Percentiles rank a stretch among this genome's conserved stretches.
Evolutionary conservation across 495 filamentous ascomycete genomes (phyloP).

Genomic region (Penicillium simplicissimum): DNA sequence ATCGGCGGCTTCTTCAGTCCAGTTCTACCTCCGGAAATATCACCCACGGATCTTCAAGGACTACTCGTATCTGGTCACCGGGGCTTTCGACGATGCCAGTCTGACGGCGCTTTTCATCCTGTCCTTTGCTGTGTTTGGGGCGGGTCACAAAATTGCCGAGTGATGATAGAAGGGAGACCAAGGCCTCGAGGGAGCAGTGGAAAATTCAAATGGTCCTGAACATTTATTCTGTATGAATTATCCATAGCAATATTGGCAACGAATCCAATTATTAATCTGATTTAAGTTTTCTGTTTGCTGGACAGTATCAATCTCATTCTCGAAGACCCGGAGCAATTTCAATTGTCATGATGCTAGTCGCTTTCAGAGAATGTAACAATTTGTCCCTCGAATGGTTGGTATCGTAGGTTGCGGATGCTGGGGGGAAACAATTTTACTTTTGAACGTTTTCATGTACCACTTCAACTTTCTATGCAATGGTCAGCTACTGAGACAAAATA

Average conservation of each 20-base stretch:
- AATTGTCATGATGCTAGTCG: background rate
- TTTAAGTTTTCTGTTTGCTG: background rate
- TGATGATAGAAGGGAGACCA: too few relatives aligned
- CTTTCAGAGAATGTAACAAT: background rate
- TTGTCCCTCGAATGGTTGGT: background rate
- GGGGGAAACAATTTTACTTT: background rate
- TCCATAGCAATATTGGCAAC: background rate
- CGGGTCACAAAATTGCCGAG: too few relatives aligned
- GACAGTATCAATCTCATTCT: background rate
- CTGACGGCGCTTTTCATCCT: conserved; percentile 56
- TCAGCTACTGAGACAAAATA: background rate
- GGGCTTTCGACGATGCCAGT: conserved; percentile 56
- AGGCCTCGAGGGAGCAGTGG: background rate
- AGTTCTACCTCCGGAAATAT: conserved; percentile 55
- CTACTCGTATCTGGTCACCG: conserved; percentile 58
- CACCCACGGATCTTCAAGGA: conserved; percentile 54
- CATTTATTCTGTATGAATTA: background rate
- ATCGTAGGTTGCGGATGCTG: background rate
- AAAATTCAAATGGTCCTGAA: background rate
- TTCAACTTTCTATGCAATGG: background rate
- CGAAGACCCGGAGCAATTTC: background rate
- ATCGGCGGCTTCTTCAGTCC: conserved; percentile 47
- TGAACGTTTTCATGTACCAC: background rate
- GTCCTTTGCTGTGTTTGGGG: conserved; percentile 60
- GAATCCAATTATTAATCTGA: background rate